Evolutionary conservation across 73 alveolate genomes (phyloP), one percentile per base, ranked within the genome.

Genomic region (Effrenium voratum): DNA sequence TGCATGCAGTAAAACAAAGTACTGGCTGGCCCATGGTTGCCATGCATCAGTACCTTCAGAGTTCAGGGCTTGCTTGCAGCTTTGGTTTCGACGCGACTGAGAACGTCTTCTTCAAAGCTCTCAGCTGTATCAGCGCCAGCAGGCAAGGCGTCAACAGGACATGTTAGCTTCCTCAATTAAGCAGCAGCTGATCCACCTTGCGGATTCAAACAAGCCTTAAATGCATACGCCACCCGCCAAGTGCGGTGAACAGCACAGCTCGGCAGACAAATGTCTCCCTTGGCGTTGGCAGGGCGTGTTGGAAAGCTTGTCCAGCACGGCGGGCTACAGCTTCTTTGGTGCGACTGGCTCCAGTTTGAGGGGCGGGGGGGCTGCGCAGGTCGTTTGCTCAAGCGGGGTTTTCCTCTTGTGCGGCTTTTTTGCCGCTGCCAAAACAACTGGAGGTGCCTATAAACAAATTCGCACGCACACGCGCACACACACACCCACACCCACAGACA

Each of bases 111-210:
- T 86, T 43, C 81, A 44, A 60, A 86, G 63, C 38, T 86, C 83
- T n/a, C 94, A 86, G 60, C 94, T 86, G 59, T 86, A 86, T 45
- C 94, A 86, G 77, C 15, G 40, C 49, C 94, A 86, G 82, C 94
- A 86, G 52, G 94, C 66, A 4, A 19, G 81, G 81, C 36, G 41
- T 8, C 38, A 28, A 5, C 36, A 36, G n/a, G n/a, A n/a, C n/a
- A n/a, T n/a, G n/a, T n/a, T n/a, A n/a, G n/a, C n/a, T n/a, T n/a
- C n/a, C n/a, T n/a, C n/a, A n/a, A n/a, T n/a, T n/a, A n/a, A n/a
- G n/a, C n/a, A n/a, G n/a, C n/a, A n/a, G n/a, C n/a, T n/a, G n/a
- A n/a, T n/a, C n/a, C n/a, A n/a, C n/a, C n/a, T n/a, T n/a, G n/a
- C n/a, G n/a, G n/a, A n/a, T n/a, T n/a, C n/a, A n/a, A n/a, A n/a